A percentile compares a stretch with the other conserved stretches of the same genome.
Conservation (phyloP, 495 filamentous ascomycete species). For the Viridothelium virens region DNA sequence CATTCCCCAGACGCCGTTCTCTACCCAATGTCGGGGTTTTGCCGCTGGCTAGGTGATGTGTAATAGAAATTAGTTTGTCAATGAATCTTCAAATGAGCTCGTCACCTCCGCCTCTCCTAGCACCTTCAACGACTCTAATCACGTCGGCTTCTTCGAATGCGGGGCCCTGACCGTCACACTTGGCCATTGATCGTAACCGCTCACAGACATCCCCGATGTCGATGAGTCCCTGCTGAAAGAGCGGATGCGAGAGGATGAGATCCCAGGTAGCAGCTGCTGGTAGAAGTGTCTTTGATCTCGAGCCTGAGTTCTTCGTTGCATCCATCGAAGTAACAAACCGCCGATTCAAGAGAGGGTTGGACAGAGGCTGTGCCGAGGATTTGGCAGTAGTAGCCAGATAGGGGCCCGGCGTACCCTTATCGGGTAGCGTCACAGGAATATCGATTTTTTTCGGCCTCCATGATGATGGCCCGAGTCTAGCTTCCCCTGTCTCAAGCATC, state of each 20-base stretch:
- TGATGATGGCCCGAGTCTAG: neutral
- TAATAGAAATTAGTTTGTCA: neutral
- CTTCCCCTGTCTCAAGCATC: constrained; percentile 8
- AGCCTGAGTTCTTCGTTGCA: neutral
- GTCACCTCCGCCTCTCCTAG: constrained; percentile 38
- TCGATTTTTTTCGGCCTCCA: constrained; percentile 6
- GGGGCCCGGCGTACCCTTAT: neutral
- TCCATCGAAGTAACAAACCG: neutral
- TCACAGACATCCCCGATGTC: constrained; percentile 75
- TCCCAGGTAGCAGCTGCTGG: constrained; percentile 85
- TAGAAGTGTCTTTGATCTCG: constrained; percentile 41
- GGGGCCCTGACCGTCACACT: constrained; percentile 84
- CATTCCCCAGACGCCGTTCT: too few relatives aligned
- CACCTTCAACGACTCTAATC: constrained; percentile 66
- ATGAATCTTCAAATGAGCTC: constrained; percentile 29
- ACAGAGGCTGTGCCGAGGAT: neutral
- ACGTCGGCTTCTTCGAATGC: constrained; percentile 78
- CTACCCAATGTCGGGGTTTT: too few relatives aligned
- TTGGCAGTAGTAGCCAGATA: neutral
- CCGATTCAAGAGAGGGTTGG: neutral
- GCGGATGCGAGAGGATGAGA: constrained; percentile 71
- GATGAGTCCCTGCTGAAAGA: constrained; percentile 73
- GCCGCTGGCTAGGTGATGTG: neutral
- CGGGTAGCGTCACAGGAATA: constrained; percentile 1
- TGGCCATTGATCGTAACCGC: constrained; percentile 62